Conservation (phyloP, 345 rosid genomes). For the Populus davidiana region DNA sequence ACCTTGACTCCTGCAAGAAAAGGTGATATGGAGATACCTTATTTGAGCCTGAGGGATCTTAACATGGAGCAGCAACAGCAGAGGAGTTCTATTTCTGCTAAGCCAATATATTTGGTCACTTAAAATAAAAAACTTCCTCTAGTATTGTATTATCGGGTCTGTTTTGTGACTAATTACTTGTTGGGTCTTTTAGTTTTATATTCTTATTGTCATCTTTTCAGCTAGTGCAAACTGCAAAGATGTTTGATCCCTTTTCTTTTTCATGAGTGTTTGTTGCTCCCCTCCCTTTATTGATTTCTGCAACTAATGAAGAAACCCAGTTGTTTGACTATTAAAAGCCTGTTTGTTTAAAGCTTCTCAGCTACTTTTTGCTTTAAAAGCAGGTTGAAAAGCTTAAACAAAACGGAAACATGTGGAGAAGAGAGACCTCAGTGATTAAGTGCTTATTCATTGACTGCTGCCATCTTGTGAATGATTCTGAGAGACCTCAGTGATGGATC, state of each 20-base stretch:
- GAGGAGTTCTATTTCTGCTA: slow-evolving; percentile 50
- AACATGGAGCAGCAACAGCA: slow-evolving; percentile 54
- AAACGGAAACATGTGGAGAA: no score
- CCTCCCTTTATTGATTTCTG: slow-evolving; percentile 6
- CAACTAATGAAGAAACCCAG: neutral
- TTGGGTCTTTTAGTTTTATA: neutral
- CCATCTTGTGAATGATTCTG: no score
- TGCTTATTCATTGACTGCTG: no score
- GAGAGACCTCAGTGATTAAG: no score
- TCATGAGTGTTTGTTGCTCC: neutral
- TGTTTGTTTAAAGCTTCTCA: no score
- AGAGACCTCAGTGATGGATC: no score
- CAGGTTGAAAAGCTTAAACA: no score
- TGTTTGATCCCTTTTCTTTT: neutral
- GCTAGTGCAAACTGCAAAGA: slow-evolving; percentile 10
- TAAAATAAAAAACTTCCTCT: neutral
- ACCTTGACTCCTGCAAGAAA: slow-evolving; percentile 43
- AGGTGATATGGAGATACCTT: slow-evolving; percentile 53
- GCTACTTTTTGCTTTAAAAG: no score
- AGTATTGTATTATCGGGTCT: no score
- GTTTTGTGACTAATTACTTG: neutral
- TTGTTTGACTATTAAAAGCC: no score
- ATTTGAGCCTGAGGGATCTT: slow-evolving; percentile 71
- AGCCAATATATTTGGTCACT: slow-evolving; percentile 28
- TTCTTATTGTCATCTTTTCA: neutral